Conservation (phyloP, 352 stramenopile species). For the Elongisporangium undulatum region DNA sequence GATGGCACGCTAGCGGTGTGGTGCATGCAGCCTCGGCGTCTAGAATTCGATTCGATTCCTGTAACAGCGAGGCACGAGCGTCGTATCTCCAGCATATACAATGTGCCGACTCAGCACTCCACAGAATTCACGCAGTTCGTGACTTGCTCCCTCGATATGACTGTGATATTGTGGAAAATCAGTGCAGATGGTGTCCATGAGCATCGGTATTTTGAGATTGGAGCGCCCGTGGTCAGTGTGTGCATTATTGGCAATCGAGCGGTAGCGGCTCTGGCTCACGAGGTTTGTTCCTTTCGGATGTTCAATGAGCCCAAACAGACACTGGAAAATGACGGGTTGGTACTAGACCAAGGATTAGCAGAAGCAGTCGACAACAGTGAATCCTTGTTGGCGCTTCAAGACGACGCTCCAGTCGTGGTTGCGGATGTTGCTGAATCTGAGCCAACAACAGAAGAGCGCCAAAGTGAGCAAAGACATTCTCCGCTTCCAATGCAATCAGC, state of each 20-base stretch:
- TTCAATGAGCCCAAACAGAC: background rate
- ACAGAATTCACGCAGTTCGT: conserved; percentile 20
- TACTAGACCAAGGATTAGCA: too few species aligned
- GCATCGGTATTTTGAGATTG: conserved; percentile 59
- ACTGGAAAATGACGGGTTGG: too few species aligned
- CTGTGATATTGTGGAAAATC: conserved; percentile 51
- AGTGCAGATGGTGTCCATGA: conserved; percentile 26
- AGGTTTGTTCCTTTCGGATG: conserved; percentile 26
- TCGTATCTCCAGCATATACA: conserved; percentile 28
- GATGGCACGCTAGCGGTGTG: conserved; percentile 47
- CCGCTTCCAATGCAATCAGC: background rate
- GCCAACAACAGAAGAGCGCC: background rate
- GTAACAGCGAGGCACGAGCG: conserved; percentile 35
- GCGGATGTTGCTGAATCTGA: background rate
- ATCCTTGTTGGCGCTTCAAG: background rate
- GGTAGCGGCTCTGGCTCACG: conserved; percentile 29
- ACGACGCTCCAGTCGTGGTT: background rate
- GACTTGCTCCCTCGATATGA: conserved; percentile 61
- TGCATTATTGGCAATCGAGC: conserved; percentile 18
- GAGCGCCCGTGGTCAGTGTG: conserved; percentile 40
- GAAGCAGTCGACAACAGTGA: background rate
- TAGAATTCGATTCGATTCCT: conserved; percentile 19
- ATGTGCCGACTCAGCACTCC: conserved; percentile 4
- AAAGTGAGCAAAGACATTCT: background rate
- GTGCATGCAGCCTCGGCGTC: conserved; percentile 11